These are phyloP conservation scores for Talaromyces pinophilus DNA, from an alignment of 2,329 filamentous ascomycete species.

Conservation along the genomic window DNA sequence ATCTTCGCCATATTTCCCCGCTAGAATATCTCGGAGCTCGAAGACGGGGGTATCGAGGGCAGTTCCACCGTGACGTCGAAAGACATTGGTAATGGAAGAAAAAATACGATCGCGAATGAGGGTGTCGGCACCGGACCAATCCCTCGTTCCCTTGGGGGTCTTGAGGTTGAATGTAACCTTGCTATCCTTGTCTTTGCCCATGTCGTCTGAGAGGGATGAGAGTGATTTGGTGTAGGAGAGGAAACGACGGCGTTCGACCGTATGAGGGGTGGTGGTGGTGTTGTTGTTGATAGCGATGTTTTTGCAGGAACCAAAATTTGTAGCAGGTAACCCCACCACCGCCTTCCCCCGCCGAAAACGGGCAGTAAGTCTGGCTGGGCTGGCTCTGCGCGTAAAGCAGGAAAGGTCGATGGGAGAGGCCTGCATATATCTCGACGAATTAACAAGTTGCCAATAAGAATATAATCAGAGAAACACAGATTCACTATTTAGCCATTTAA, in stretches of 20 bases:
- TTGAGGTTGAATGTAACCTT: constrained; percentile 66
- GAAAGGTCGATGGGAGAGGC: constrained; percentile 27
- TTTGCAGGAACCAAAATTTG: constrained; percentile 21
- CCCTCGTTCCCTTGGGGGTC: constrained; percentile 87
- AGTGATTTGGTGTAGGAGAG: constrained; percentile 19
- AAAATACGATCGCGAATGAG: constrained; percentile 81
- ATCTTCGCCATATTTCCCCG: constrained; percentile 91
- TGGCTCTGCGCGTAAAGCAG: constrained; percentile 35
- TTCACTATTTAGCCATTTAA: not conserved
- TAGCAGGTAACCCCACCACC: constrained; percentile 17
- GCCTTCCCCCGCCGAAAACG: constrained; percentile 25
- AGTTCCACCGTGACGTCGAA: constrained; percentile 79
- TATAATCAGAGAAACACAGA: not conserved
- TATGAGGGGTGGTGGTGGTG: constrained; percentile 13
- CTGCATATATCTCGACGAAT: constrained; percentile 33
- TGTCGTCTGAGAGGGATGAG: constrained; percentile 18
- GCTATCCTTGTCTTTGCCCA: constrained; percentile 35
- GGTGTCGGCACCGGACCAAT: constrained; percentile 79
- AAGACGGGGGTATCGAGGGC: constrained; percentile 82
- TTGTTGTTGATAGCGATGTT: constrained; percentile 8
- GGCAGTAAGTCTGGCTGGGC: constrained; percentile 28
- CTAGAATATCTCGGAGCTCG: constrained; percentile 80
- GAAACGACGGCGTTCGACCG: constrained; percentile 23
- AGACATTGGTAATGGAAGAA: constrained; percentile 71
- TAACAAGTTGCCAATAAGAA: no score